Percentiles rank a stretch among this genome's conserved stretches.
Evolutionary conservation across 768 basidiomycete species (phyloP).

Genomic region (Kockovaella imperatae): DNA sequence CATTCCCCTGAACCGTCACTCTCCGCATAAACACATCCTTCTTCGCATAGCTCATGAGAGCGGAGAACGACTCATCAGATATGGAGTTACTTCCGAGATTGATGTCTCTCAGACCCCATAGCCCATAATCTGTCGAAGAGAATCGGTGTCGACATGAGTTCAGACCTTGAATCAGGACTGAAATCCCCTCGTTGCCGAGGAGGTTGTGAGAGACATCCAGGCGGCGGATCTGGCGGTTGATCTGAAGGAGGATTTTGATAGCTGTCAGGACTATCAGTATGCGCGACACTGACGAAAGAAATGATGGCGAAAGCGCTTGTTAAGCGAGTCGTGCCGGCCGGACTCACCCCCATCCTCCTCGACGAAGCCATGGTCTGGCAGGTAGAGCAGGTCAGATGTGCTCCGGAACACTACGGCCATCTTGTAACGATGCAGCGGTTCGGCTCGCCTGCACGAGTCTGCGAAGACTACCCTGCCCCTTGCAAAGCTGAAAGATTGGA

Average conservation of each 20-base stretch:
- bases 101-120: constrained; percentile 33
- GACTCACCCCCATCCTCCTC: constrained; percentile 34
- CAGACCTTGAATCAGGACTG: constrained; percentile 26
- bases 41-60: constrained; percentile 29
- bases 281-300: background rate
- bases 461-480: no score
- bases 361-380: constrained; percentile 35
- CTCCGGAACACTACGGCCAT: constrained; percentile 31
- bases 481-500: no score
- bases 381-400: constrained; percentile 28
- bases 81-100: constrained; percentile 28
- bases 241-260: constrained; percentile 23
- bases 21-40: constrained; percentile 24
- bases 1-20: constrained; percentile 27
- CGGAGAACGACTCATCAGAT: constrained; percentile 23
- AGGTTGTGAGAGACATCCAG: constrained; percentile 38
- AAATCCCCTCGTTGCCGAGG: constrained; percentile 19
- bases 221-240: constrained; percentile 25
- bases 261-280: no score
- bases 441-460: no score
- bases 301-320: background rate
- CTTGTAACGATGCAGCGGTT: no score
- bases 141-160: constrained; percentile 19
- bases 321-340: background rate
- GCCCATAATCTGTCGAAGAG: constrained; percentile 8